Base-by-base conservation (phyloP, 1,139 yeast genomes). In the Candida gigantensis region DNA sequence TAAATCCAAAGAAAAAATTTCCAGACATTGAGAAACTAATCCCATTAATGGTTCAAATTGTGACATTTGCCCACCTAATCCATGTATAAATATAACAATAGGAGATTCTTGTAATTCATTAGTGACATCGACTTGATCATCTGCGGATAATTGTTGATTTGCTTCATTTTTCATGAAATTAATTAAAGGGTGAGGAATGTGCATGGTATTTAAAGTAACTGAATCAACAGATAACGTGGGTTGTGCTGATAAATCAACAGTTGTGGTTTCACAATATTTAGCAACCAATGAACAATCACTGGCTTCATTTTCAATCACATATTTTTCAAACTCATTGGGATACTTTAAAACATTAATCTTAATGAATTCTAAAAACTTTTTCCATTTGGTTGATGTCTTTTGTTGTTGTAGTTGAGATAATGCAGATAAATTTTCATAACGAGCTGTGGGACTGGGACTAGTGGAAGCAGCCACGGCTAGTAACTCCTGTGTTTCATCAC, bases 51-150 rank as follows among this genome's bases (percentile, higher is more conserved):
- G 75, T 47, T 81, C 87, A 53, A 85, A 84, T 53, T 83, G 90
- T 7, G 84, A 69, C 61, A 82, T 67, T 52, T 83, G 90, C 6
- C 94, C 94, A 1, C 94, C 94, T 30, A 84, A 60, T 0, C 94
- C 94, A 56, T 84, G 94, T 15, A 84, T 51, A 36, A 84, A 74
- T 10, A 84, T 64, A 10, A 82, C 56, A 4, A 78, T 63, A 0
- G 94, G 92, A 34, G 81, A 58, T 15, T 66, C 68, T 17, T 64
- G 59, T 28, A 78, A 58, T 35, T 72, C 72, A 12, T 52, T 46
- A 15, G 29, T 32, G 11, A 72, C 60, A 32, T 58, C 55, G 3
- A 51, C 39, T n/a, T 47, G 35, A n/a, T 29, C 37, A 30, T 42
- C 59, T 26, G 38, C 52, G 41, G 42, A 46, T 30, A 30, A 45